Evolutionary conservation across 2,329 filamentous ascomycete genomes (phyloP).

Genomic region (Aspergillus awamori): DNA sequence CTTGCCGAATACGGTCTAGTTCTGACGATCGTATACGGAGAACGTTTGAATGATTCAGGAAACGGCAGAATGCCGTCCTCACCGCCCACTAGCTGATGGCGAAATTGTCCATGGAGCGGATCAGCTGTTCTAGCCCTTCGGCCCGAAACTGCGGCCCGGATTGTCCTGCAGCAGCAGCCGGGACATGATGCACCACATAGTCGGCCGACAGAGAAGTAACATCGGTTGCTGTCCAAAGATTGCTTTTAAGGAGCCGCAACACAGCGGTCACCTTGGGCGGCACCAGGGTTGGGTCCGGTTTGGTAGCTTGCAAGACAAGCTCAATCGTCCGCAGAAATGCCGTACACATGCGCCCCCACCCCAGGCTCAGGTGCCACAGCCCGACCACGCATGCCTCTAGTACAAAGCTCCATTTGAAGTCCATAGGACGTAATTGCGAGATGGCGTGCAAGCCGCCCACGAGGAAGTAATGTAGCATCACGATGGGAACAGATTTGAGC

Average conservation of each 20-base stretch:
- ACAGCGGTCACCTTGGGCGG: slow-evolving; percentile 22
- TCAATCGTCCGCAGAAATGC: slow-evolving; percentile 29
- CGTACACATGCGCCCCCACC: slow-evolving; percentile 29
- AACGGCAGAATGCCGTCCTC: background rate
- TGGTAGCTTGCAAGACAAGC: slow-evolving; percentile 20
- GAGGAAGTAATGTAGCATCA: slow-evolving; percentile 31
- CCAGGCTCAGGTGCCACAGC: slow-evolving; percentile 30
- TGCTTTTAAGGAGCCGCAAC: slow-evolving; percentile 18
- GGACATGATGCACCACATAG: slow-evolving; percentile 25
- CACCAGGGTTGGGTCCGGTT: slow-evolving; percentile 16
- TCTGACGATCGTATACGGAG: background rate
- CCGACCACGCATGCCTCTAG: slow-evolving; percentile 28
- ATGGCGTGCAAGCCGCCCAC: slow-evolving; percentile 25
- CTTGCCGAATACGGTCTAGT: background rate
- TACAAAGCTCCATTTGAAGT: slow-evolving; percentile 26
- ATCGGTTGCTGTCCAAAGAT: slow-evolving; percentile 25
- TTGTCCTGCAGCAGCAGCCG: background rate
- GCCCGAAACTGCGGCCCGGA: background rate
- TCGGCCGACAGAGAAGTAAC: slow-evolving; percentile 25
- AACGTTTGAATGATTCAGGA: background rate
- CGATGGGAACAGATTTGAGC: slow-evolving; percentile 28
- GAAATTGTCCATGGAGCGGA: slow-evolving; percentile 15
- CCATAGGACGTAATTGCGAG: slow-evolving; percentile 16
- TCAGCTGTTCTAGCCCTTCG: slow-evolving; percentile 15
- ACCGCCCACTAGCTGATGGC: slow-evolving; percentile 1